Evolutionary conservation across 371 early-diverging fungal species (phyloP).

Genomic region (Aphelidium insulamus): DNA sequence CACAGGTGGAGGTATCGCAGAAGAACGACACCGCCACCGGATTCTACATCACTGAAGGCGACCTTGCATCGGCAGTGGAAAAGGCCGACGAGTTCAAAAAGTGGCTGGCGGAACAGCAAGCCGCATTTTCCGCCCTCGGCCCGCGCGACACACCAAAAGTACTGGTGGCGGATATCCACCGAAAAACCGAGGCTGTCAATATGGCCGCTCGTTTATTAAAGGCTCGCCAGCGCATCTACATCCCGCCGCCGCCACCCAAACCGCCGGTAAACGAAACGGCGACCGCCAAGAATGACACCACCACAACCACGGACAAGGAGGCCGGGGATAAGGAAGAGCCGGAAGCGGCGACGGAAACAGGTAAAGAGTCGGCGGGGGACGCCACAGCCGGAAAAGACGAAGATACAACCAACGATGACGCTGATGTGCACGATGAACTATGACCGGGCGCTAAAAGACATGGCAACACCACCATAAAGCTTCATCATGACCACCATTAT

Average conservation of each 20-base stretch:
- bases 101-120: too few relatives aligned
- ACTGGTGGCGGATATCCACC: neutral
- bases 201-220: neutral
- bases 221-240: neutral
- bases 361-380: neutral
- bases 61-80: neutral
- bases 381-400: neutral
- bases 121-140: neutral
- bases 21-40: too few relatives aligned
- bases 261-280: neutral
- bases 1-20: too few relatives aligned
- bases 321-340: neutral
- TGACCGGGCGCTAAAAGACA: too few relatives aligned
- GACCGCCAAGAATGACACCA: neutral
- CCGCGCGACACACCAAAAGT: neutral
- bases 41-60: too few relatives aligned
- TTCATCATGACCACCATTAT: too few relatives aligned
- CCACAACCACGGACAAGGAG: neutral
- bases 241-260: neutral
- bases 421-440: too few relatives aligned
- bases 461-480: too few relatives aligned
- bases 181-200: neutral
- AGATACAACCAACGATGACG: too few relatives aligned
- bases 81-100: conserved; percentile 3
- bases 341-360: neutral